Percentiles rank a stretch among this genome's conserved stretches.
Conservation (phyloP, 2,329 filamentous ascomycete species). For the Arthroderma uncinatum region DNA sequence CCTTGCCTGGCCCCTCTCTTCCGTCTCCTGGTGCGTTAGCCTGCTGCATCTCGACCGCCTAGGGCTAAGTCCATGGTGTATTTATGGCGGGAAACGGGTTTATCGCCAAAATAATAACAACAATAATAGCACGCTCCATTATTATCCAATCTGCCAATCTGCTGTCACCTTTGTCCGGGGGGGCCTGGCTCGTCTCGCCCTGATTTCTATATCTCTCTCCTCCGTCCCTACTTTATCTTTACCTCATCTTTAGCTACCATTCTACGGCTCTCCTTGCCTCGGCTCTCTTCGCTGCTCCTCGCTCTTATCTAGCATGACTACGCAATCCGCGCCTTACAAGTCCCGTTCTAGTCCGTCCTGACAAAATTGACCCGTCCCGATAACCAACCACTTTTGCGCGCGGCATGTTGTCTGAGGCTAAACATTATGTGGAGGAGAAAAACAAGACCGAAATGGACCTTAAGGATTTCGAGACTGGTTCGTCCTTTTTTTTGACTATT, state of each 20-base stretch:
- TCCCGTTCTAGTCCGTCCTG: background rate
- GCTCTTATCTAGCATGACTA: background rate
- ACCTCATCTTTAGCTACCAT: background rate
- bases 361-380: background rate
- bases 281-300: background rate
- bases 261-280: background rate
- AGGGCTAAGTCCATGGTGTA: background rate
- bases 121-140: slow-evolving; percentile 1
- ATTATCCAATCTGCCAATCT: slow-evolving; percentile 1
- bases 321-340: background rate
- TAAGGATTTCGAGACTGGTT: background rate
- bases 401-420: background rate
- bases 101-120: slow-evolving; percentile 2
- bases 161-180: background rate
- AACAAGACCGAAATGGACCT: background rate
- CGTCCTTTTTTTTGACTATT: background rate
- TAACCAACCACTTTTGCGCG: background rate
- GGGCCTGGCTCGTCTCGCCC: background rate
- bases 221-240: background rate
- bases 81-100: slow-evolving; percentile 2
- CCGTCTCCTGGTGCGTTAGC: slow-evolving; percentile 1
- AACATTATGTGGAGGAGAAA: background rate
- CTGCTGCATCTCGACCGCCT: slow-evolving; percentile 2
- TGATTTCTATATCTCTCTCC: slow-evolving; percentile 3
- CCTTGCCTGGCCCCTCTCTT: slow-evolving; percentile 3